Evolutionary conservation across 2,329 filamentous ascomycete species (phyloP).

Genomic region (Nemania sp.): DNA sequence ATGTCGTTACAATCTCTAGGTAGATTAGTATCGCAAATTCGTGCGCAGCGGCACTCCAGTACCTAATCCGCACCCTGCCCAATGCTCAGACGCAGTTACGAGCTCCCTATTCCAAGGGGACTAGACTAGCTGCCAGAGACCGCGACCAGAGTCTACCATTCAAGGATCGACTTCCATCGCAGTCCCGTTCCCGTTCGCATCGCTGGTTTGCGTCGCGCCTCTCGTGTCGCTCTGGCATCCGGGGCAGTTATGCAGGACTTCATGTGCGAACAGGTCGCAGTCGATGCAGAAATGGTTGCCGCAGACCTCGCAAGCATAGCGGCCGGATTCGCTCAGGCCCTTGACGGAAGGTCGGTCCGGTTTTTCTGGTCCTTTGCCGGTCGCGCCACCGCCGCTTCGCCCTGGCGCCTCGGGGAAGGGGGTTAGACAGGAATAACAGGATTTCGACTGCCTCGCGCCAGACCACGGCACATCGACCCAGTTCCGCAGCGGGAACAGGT

Average conservation of each 20-base stretch:
- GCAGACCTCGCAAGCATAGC: slow-evolving; percentile 92
- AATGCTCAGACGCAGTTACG: not conserved
- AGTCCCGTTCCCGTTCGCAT: slow-evolving; percentile 52
- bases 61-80: not conserved
- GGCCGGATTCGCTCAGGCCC: slow-evolving; percentile 83
- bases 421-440: slow-evolving; percentile 83
- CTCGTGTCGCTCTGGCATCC: slow-evolving; percentile 76
- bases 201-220: slow-evolving; percentile 41
- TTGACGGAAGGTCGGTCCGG: slow-evolving; percentile 55
- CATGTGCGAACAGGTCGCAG: slow-evolving; percentile 95
- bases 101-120: not conserved
- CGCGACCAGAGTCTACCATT: not conserved
- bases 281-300: slow-evolving; percentile 95
- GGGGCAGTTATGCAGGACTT: slow-evolving; percentile 94
- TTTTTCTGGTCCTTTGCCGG: slow-evolving; percentile 38
- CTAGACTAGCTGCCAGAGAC: not conserved
- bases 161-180: slow-evolving; percentile 61
- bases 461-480: slow-evolving; percentile 92
- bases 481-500: slow-evolving; percentile 88
- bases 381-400: slow-evolving; percentile 41
- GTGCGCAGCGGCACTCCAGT: not conserved
- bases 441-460: slow-evolving; percentile 69
- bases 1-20: slow-evolving; percentile 15
- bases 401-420: slow-evolving; percentile 71
- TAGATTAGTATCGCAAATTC: slow-evolving; percentile 1